A percentile compares a stretch with the other conserved stretches of the same genome.
These are phyloP conservation scores for Monilinia laxa DNA, from an alignment of 2,329 filamentous ascomycete species.

Conservation along the genomic window DNA sequence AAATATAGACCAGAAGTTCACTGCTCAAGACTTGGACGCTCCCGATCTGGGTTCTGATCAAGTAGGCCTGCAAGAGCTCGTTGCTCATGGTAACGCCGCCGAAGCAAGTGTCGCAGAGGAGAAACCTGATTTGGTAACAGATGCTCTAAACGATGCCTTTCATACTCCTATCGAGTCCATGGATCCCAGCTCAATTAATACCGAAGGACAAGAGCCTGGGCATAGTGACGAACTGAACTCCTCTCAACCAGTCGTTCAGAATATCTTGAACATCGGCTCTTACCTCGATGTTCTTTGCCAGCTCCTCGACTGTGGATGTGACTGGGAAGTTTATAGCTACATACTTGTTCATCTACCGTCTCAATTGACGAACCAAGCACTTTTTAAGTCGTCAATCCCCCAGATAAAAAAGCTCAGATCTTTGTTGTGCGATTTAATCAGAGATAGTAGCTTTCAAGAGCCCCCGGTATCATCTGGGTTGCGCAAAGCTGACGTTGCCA, in stretches of 20 bases:
- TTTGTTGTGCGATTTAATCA: conserved; percentile 79
- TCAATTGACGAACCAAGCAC: conserved; percentile 84
- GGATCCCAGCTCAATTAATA: neutral
- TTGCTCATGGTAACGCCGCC: neutral
- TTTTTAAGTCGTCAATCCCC: conserved; percentile 72
- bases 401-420: conserved; percentile 75
- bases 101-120: neutral
- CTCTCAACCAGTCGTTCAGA: conserved; percentile 7
- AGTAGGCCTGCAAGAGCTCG: neutral
- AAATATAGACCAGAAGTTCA: neutral
- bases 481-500: conserved; percentile 82
- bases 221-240: neutral
- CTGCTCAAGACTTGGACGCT: conserved; percentile 15
- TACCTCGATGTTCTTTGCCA: conserved; percentile 78
- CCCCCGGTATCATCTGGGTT: conserved; percentile 77
- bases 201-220: neutral
- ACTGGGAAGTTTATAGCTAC: conserved; percentile 94
- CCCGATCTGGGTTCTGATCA: neutral
- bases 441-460: conserved; percentile 73
- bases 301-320: conserved; percentile 71
- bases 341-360: conserved; percentile 81
- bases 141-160: neutral
- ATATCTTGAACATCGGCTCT: conserved; percentile 32
- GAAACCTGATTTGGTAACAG: neutral
- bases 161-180: neutral